A percentile compares a stretch with the other conserved stretches of the same genome.
These are phyloP conservation scores for Pulveroboletus frians DNA, from an alignment of 768 basidiomycete genomes.

Conservation along the genomic window DNA sequence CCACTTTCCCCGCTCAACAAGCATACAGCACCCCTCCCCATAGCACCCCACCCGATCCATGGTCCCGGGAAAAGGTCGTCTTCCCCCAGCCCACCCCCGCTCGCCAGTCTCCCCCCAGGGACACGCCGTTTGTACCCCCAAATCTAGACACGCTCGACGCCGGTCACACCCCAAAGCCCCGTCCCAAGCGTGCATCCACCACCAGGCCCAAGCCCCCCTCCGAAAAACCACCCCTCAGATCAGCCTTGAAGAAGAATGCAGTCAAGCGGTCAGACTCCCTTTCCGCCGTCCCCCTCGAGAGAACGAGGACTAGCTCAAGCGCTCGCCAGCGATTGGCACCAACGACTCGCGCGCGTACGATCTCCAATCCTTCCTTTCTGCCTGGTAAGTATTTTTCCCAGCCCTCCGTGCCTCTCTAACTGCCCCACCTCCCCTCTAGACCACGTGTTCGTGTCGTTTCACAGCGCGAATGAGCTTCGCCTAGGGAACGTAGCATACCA, in stretches of 20 bases:
- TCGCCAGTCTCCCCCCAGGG: conserved; percentile 17
- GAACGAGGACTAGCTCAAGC: conserved; percentile 42
- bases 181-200: conserved; percentile 34
- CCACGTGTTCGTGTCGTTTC: conserved; percentile 69
- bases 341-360: conserved; percentile 32
- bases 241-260: conserved; percentile 52
- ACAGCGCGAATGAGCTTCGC: conserved; percentile 58
- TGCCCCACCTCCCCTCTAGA: conserved; percentile 37
- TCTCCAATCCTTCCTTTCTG: conserved; percentile 32
- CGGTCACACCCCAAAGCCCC: conserved; percentile 25
- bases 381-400: conserved; percentile 21
- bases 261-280: conserved; percentile 24
- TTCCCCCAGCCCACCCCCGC: conserved; percentile 24
- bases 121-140: conserved; percentile 23
- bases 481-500: conserved; percentile 44
- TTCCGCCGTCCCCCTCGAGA: conserved; percentile 26
- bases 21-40: conserved; percentile 28
- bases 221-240: conserved; percentile 42
- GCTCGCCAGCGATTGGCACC: conserved; percentile 29
- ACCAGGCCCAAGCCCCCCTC: conserved; percentile 20
- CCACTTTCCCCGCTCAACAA: conserved; percentile 7
- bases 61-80: conserved; percentile 32
- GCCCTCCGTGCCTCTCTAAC: conserved; percentile 15
- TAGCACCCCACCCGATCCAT: conserved; percentile 28
- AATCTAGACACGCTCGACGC: conserved; percentile 18